Conservation (phyloP, 805 yeast species). For the Tetrapisispora taiwanensis region DNA sequence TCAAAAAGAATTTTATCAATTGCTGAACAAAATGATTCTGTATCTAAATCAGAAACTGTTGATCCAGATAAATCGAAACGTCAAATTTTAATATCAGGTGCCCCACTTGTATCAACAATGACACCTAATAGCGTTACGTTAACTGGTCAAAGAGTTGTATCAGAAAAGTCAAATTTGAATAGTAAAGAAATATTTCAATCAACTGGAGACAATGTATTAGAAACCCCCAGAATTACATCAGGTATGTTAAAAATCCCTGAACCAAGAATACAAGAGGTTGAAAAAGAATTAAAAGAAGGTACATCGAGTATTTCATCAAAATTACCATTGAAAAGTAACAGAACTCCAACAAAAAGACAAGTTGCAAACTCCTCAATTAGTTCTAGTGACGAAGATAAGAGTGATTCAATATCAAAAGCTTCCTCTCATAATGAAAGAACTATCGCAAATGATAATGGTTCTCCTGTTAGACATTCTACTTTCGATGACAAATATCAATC, state of each 20-base stretch:
- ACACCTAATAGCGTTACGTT: constrained; percentile 23
- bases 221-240: constrained; percentile 31
- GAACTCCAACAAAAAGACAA: constrained; percentile 26
- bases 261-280: constrained; percentile 33
- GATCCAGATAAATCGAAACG: constrained; percentile 31
- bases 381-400: background rate
- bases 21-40: constrained; percentile 26
- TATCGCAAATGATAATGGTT: constrained; percentile 26
- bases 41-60: constrained; percentile 30
- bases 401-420: background rate
- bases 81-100: constrained; percentile 25
- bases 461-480: constrained; percentile 21
- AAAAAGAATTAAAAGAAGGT: constrained; percentile 31
- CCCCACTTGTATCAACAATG: constrained; percentile 22
- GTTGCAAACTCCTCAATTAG: constrained; percentile 2
- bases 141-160: constrained; percentile 21
- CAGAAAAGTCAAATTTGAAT: constrained; percentile 11
- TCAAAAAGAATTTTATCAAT: constrained; percentile 24
- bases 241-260: constrained; percentile 37
- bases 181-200: background rate
- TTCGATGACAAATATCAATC: constrained; percentile 7
- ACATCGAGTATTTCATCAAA: constrained; percentile 29
- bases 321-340: constrained; percentile 24
- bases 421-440: constrained; percentile 21
- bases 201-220: constrained; percentile 2